Conservation (phyloP, 2,329 filamentous ascomycete species). For the Corynespora cassiicola region DNA sequence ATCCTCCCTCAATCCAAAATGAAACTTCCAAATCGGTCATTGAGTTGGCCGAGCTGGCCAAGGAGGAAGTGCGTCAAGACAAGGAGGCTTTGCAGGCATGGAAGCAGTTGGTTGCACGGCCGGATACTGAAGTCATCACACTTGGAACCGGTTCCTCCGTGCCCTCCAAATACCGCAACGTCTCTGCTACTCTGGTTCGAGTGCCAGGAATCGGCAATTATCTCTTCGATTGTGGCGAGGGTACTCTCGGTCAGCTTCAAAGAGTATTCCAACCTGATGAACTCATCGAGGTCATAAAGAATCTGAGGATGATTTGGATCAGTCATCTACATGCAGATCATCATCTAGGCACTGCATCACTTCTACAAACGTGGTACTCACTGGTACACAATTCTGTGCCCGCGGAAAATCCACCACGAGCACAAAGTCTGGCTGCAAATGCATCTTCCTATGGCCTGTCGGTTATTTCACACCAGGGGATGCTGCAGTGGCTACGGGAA, state of each 20-base stretch:
- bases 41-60: constrained; percentile 57
- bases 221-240: constrained; percentile 90
- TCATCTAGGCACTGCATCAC: constrained; percentile 80
- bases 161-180: constrained; percentile 94
- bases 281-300: constrained; percentile 73
- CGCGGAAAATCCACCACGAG: constrained; percentile 19
- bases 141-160: constrained; percentile 90
- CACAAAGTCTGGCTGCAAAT: constrained; percentile 44
- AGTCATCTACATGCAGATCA: constrained; percentile 97
- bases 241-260: constrained; percentile 85
- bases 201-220: constrained; percentile 88
- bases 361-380: constrained; percentile 82
- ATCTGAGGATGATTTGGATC: constrained; percentile 86
- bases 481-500: constrained; percentile 80
- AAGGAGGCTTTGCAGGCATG: constrained; percentile 56
- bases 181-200: constrained; percentile 84
- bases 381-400: constrained; percentile 56
- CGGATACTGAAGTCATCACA: constrained; percentile 81
- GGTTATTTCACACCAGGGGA: constrained; percentile 72
- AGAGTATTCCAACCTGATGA: constrained; percentile 73
- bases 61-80: constrained; percentile 40
- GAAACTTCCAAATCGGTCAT: constrained; percentile 58
- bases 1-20: constrained; percentile 53
- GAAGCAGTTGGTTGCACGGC: constrained; percentile 73
- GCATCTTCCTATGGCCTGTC: constrained; percentile 30